Conservation (phyloP, 495 filamentous ascomycete species). For the Penicillium odoratum region DNA sequence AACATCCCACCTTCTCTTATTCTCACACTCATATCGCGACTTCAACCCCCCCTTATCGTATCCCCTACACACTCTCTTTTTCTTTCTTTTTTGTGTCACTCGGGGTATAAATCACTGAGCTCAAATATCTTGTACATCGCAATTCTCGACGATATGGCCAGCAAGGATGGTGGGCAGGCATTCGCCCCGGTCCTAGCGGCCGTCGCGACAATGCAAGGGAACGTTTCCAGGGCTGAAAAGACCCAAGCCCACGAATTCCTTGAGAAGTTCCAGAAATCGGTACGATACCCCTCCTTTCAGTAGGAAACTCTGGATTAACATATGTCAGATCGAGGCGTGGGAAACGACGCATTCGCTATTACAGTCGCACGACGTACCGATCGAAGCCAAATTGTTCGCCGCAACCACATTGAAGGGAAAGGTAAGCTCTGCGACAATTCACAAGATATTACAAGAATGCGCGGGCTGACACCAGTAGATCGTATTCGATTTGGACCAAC, state of each 20-base stretch:
- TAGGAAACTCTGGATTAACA: not conserved
- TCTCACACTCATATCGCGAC: constrained; percentile 17
- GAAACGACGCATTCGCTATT: constrained; percentile 80
- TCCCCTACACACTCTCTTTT: constrained; percentile 4
- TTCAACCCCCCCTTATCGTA: constrained; percentile 11
- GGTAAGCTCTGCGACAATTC: constrained; percentile 50
- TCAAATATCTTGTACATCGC: constrained; percentile 11
- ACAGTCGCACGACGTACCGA: constrained; percentile 67
- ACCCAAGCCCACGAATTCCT: constrained; percentile 86
- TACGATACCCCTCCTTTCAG: constrained; percentile 47
- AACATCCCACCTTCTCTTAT: constrained; percentile 40
- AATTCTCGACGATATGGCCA: constrained; percentile 62
- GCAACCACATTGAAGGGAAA: constrained; percentile 98
- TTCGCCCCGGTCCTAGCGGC: constrained; percentile 86
- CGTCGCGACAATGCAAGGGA: constrained; percentile 85
- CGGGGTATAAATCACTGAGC: constrained; percentile 17
- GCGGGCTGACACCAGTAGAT: constrained; percentile 56
- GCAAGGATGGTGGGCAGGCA: constrained; percentile 62
- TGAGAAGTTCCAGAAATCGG: constrained; percentile 97
- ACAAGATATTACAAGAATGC: not conserved
- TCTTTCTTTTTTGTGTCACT: constrained; percentile 15
- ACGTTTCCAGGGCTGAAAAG: constrained; percentile 79
- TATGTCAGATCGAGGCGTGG: constrained; percentile 79
- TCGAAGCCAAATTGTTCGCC: constrained; percentile 90
- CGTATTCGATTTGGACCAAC: constrained; percentile 80